Evolutionary conservation across 305 asterid species (phyloP).

Genomic region (Andrographis paniculata): DNA sequence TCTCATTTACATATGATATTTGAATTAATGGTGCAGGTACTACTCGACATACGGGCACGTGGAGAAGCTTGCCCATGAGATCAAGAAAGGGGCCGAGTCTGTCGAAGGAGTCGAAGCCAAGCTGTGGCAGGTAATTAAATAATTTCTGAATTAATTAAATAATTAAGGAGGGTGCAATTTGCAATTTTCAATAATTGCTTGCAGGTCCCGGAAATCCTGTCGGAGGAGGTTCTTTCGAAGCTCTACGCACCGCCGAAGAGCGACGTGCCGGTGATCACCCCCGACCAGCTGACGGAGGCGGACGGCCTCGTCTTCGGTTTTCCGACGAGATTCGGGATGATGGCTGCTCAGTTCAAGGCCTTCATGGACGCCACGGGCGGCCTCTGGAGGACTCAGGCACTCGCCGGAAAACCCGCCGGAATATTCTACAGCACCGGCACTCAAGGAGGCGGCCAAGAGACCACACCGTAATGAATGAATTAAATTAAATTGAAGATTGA

Average conservation of each 20-base stretch:
- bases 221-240: constrained; percentile 20
- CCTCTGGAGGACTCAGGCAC: constrained; percentile 20
- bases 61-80: constrained; percentile 26
- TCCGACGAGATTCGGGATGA: constrained; percentile 28
- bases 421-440: constrained; percentile 25
- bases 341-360: constrained; percentile 27
- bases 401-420: constrained; percentile 29
- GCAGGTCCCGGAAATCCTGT: constrained; percentile 25
- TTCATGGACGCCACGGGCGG: constrained; percentile 25
- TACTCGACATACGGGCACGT: constrained; percentile 32
- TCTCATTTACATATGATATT: background rate
- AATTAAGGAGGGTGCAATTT: no score
- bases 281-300: constrained; percentile 18
- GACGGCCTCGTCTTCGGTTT: constrained; percentile 24
- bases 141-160: no score
- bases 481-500: no score
- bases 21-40: constrained; percentile 11
- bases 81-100: constrained; percentile 26
- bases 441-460: constrained; percentile 31
- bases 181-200: background rate
- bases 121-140: constrained; percentile 25
- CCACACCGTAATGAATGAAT: constrained; percentile 21
- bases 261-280: constrained; percentile 16
- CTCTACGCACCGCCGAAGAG: constrained; percentile 21
- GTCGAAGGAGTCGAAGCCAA: constrained; percentile 29